phyloP scores from a whole-genome alignment of 139 green algal species.

The Chlamydomonas incerta region DNA sequence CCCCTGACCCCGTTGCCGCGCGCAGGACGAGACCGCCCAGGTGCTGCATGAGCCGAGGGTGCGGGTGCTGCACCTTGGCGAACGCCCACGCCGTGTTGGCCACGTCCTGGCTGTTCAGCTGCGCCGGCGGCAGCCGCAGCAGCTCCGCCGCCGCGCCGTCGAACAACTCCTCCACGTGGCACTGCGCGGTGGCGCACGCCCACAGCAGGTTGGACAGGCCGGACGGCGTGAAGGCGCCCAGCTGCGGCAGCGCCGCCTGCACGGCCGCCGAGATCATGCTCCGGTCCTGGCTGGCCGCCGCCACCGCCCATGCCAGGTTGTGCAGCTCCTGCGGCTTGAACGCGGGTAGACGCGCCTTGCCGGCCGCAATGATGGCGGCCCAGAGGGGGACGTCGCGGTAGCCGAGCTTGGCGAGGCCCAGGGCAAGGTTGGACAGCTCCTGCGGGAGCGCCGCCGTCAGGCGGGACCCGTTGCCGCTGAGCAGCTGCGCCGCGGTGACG shows the following conservation, averaged over 20 bases:
- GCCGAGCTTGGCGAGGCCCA: slow-evolving; percentile 53
- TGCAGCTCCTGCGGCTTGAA: slow-evolving; percentile 55
- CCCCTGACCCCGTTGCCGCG: not conserved
- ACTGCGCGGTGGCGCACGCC: slow-evolving; percentile 16
- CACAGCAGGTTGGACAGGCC: slow-evolving; percentile 50
- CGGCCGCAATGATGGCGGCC: slow-evolving; percentile 20
- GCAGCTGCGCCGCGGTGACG: slow-evolving; percentile 8
- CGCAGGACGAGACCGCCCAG: not conserved
- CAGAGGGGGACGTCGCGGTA: slow-evolving; percentile 7
- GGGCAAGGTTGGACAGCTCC: slow-evolving; percentile 67
- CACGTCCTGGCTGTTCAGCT: slow-evolving; percentile 52
- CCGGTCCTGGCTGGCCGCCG: slow-evolving; percentile 30
- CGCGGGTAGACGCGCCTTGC: not conserved
- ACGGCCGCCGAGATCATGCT: slow-evolving; percentile 25
- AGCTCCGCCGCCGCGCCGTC: slow-evolving; percentile 26
- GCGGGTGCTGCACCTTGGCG: slow-evolving; percentile 51
- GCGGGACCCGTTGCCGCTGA: not conserved
- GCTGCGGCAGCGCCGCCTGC: slow-evolving; percentile 29
- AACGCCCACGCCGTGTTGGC: slow-evolving; percentile 58
- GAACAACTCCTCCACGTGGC: slow-evolving; percentile 27
- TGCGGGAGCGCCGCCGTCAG: slow-evolving; percentile 51
- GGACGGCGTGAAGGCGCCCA: slow-evolving; percentile 20
- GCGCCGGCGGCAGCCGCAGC: slow-evolving; percentile 1
- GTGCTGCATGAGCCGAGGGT: not conserved
- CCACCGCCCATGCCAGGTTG: slow-evolving; percentile 44